phyloP scores from a whole-genome alignment of 768 basidiomycete species.

The Phaffia australis region DNA sequence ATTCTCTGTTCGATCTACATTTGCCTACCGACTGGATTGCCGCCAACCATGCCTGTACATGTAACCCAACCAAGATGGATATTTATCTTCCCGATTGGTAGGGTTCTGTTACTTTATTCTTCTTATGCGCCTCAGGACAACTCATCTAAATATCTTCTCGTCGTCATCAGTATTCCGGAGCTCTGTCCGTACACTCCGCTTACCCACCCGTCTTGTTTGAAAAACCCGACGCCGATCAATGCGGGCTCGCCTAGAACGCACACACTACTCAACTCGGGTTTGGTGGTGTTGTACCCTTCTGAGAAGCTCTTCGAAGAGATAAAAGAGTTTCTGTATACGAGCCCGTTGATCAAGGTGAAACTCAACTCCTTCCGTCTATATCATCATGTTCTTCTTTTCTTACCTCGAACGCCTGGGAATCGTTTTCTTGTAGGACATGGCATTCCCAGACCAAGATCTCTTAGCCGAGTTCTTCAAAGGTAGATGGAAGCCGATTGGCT shows the following conservation, averaged over 20 bases:
- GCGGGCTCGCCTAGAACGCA: slow-evolving; percentile 57
- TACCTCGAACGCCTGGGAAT: too few species aligned
- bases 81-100: slow-evolving; percentile 87
- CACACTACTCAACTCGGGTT: slow-evolving; percentile 72
- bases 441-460: slow-evolving; percentile 89
- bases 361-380: too few species aligned
- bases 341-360: slow-evolving; percentile 46
- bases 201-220: slow-evolving; percentile 40
- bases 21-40: slow-evolving; percentile 65
- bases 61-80: slow-evolving; percentile 70
- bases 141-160: not conserved
- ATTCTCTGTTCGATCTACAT: slow-evolving; percentile 46
- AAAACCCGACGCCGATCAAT: slow-evolving; percentile 39
- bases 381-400: too few species aligned
- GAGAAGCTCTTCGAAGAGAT: slow-evolving; percentile 47
- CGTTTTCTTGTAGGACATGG: too few species aligned
- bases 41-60: slow-evolving; percentile 79
- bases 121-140: not conserved
- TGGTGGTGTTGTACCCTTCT: slow-evolving; percentile 74
- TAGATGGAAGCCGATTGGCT: slow-evolving; percentile 64
- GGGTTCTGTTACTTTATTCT: slow-evolving; percentile 26
- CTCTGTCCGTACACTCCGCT: slow-evolving; percentile 72
- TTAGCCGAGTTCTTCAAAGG: slow-evolving; percentile 68
- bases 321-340: slow-evolving; percentile 48
- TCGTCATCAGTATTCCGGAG: slow-evolving; percentile 58